A percentile compares a stretch with the other conserved stretches of the same genome.
These are phyloP conservation scores for Yarrowia deformans DNA, from an alignment of 805 yeast genomes.

Conservation along the genomic window DNA sequence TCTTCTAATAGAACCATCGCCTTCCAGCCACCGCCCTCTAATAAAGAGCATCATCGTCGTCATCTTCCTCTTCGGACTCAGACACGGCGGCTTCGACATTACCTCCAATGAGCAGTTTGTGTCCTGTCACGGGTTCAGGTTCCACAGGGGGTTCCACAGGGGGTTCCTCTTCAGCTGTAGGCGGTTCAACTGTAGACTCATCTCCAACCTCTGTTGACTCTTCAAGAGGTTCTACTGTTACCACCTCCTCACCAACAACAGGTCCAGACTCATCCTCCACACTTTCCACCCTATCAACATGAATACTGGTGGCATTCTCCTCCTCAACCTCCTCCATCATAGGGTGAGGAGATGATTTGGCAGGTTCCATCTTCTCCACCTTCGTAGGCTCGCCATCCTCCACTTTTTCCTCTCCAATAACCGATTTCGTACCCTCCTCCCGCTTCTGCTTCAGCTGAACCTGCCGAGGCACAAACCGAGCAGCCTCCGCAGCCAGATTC, in stretches of 20 bases:
- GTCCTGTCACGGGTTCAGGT: neutral
- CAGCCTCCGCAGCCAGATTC: slow-evolving; percentile 33
- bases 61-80: slow-evolving; percentile 6
- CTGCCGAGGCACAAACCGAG: slow-evolving; percentile 32
- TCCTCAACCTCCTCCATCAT: slow-evolving; percentile 24
- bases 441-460: slow-evolving; percentile 19
- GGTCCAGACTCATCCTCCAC: neutral
- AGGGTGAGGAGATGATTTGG: neutral
- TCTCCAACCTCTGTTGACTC: neutral
- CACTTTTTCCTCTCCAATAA: neutral
- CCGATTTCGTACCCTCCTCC: neutral
- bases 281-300: neutral
- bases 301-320: slow-evolving; percentile 24
- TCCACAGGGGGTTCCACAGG: neutral
- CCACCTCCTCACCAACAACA: neutral
- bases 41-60: slow-evolving; percentile 25
- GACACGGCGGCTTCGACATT: neutral
- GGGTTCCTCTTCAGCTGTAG: neutral
- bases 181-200: neutral
- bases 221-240: neutral
- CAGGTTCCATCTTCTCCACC: neutral
- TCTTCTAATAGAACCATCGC: too few relatives aligned
- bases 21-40: too few relatives aligned
- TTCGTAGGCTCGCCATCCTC: neutral
- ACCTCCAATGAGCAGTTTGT: slow-evolving; percentile 7